phyloP scores from a whole-genome alignment of 2,329 filamentous ascomycete species.

The Cercospora canescens region DNA sequence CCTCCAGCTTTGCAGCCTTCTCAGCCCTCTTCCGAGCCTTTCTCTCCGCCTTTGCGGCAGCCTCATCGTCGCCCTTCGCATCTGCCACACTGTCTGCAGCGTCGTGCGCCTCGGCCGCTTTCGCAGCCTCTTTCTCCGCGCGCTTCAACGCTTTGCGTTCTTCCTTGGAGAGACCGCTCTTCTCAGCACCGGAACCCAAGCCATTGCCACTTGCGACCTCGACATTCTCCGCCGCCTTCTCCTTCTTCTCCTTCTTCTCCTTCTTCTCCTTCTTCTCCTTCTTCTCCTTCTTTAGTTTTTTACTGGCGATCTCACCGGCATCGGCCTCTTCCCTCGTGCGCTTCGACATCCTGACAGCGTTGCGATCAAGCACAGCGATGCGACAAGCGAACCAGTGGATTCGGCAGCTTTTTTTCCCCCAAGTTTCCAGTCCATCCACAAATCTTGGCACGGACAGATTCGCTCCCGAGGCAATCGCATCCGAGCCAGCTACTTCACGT shows the following conservation, averaged over 20 bases:
- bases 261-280: conserved; percentile 26
- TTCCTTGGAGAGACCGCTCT: conserved; percentile 37
- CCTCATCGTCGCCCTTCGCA: conserved; percentile 34
- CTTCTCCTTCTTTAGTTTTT: conserved; percentile 34
- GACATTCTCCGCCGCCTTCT: conserved; percentile 2
- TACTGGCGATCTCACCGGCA: conserved; percentile 19
- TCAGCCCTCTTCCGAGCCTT: conserved; percentile 45
- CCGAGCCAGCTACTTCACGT: neutral
- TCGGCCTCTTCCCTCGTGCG: conserved; percentile 31
- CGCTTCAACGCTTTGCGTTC: conserved; percentile 43
- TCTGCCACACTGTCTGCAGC: conserved; percentile 25
- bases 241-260: conserved; percentile 22
- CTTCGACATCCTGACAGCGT: conserved; percentile 27
- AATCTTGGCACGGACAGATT: conserved; percentile 1
- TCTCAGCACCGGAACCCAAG: conserved; percentile 10
- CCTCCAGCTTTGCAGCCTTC: conserved; percentile 42
- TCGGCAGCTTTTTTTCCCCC: conserved; percentile 10
- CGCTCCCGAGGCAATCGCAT: conserved; percentile 2
- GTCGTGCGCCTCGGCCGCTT: conserved; percentile 29
- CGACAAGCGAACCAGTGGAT: conserved; percentile 1
- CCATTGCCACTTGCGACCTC: conserved; percentile 19
- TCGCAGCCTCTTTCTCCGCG: conserved; percentile 33
- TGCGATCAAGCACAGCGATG: neutral
- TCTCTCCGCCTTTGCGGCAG: conserved; percentile 42
- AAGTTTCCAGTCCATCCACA: neutral